A percentile compares a stretch with the other conserved stretches of the same genome.
Conservation (phyloP, 2,329 filamentous ascomycete genomes). For the Fusarium sp. region DNA sequence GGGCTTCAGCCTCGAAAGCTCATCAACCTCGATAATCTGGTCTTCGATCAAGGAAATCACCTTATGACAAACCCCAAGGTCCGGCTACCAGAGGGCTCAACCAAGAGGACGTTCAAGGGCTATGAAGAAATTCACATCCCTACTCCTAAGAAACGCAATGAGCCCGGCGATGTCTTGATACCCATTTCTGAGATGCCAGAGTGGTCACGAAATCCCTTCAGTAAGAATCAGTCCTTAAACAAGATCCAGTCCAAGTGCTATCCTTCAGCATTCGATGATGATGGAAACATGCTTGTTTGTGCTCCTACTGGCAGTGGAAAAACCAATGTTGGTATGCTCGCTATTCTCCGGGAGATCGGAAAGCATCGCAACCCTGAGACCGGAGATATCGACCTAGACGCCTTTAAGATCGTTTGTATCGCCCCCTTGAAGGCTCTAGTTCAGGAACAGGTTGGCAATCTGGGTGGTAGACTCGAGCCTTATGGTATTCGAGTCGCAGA, state of each 20-base stretch:
- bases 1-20: conserved; percentile 86
- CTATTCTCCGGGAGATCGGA: conserved; percentile 94
- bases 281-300: conserved; percentile 98
- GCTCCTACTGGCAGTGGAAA: conserved; percentile 97
- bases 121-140: conserved; percentile 99
- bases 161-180: conserved; percentile 81
- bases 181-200: conserved; percentile 89
- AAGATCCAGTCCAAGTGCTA: conserved; percentile 96
- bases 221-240: conserved; percentile 86
- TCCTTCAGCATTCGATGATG: conserved; percentile 88
- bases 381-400: conserved; percentile 93
- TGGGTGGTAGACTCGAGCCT: conserved; percentile 87
- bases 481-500: conserved; percentile 96
- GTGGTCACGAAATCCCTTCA: conserved; percentile 90
- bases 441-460: conserved; percentile 97
- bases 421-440: conserved; percentile 95
- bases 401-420: conserved; percentile 99
- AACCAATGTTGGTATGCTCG: conserved; percentile 97
- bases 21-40: conserved; percentile 93
- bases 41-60: conserved; percentile 98
- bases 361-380: conserved; percentile 90
- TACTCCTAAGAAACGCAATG: conserved; percentile 85
- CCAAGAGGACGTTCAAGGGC: conserved; percentile 94
- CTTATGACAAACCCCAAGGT: conserved; percentile 99
- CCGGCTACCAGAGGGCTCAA: conserved; percentile 90